These are phyloP conservation scores for Clonostachys chloroleuca DNA, from an alignment of 2,329 filamentous ascomycete genomes.

Conservation along the genomic window DNA sequence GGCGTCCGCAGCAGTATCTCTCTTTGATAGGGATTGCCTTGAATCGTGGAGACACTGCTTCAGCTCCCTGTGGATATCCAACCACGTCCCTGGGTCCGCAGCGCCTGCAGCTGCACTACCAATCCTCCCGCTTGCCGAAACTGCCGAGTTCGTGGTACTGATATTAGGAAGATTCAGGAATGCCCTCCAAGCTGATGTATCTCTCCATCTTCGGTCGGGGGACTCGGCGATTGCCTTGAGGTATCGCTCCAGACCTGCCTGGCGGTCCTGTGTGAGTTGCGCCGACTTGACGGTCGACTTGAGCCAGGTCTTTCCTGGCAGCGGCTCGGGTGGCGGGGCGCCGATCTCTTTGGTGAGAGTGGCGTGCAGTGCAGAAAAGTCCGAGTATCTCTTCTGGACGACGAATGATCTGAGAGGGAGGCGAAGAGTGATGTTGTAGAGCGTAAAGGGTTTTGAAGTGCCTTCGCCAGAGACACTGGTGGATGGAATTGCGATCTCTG, in stretches of 20 bases:
- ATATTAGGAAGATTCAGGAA: slow-evolving; percentile 67
- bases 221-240: slow-evolving; percentile 67
- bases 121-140: slow-evolving; percentile 38
- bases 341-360: slow-evolving; percentile 57
- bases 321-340: slow-evolving; percentile 57
- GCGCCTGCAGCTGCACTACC: slow-evolving; percentile 32
- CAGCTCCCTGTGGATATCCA: slow-evolving; percentile 71
- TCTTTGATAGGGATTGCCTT: slow-evolving; percentile 62
- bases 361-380: slow-evolving; percentile 66
- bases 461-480: slow-evolving; percentile 51
- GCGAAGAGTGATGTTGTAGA: slow-evolving; percentile 74
- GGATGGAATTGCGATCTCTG: slow-evolving; percentile 65
- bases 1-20: slow-evolving; percentile 49
- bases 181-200: slow-evolving; percentile 65
- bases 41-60: slow-evolving; percentile 61
- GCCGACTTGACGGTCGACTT: slow-evolving; percentile 66
- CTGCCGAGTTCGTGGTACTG: slow-evolving; percentile 41
- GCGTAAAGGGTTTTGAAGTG: slow-evolving; percentile 62
- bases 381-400: slow-evolving; percentile 77
- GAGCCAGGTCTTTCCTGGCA: slow-evolving; percentile 76
- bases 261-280: slow-evolving; percentile 67
- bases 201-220: slow-evolving; percentile 73
- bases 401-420: slow-evolving; percentile 73
- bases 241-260: slow-evolving; percentile 65
- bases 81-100: slow-evolving; percentile 64